Evolutionary conservation across 257 asterid genomes (phyloP).

Genomic region (Penstemon barbatus): DNA sequence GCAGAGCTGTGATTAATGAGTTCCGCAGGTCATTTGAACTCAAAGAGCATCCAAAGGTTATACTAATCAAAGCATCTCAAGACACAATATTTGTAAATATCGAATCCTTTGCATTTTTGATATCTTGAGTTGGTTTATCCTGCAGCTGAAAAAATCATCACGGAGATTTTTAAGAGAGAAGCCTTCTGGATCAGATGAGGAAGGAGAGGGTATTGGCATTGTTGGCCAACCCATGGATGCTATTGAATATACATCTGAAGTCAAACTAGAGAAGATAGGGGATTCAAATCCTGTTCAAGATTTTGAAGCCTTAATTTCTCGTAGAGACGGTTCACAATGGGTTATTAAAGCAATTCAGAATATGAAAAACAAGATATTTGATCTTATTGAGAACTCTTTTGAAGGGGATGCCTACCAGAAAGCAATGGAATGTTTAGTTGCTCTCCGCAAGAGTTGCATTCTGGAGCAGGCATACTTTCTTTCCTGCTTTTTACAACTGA

Average conservation of each 20-base stretch:
- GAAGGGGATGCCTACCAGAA: slow-evolving; percentile 59
- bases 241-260: slow-evolving; percentile 47
- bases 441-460: slow-evolving; percentile 88
- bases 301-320: slow-evolving; percentile 83
- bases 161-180: slow-evolving; percentile 65
- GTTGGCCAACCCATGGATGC: slow-evolving; percentile 58
- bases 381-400: slow-evolving; percentile 64
- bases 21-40: slow-evolving; percentile 62
- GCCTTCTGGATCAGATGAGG: slow-evolving; percentile 72
- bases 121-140: slow-evolving; percentile 29
- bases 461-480: slow-evolving; percentile 64
- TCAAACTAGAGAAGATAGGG: slow-evolving; percentile 66
- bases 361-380: slow-evolving; percentile 65
- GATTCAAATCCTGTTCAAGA: slow-evolving; percentile 74
- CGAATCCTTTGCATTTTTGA: neutral
- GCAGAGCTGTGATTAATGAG: slow-evolving; percentile 62
- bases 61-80: slow-evolving; percentile 4
- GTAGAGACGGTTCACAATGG: slow-evolving; percentile 87
- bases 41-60: slow-evolving; percentile 92
- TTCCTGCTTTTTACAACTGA: neutral
- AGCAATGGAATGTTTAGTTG: slow-evolving; percentile 68
- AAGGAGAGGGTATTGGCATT: slow-evolving; percentile 41
- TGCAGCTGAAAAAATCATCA: slow-evolving; percentile 84
- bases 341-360: slow-evolving; percentile 64
- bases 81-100: slow-evolving; percentile 9